Conservation (phyloP, 2,329 filamentous ascomycete species). For the Colletotrichum sp. region DNA sequence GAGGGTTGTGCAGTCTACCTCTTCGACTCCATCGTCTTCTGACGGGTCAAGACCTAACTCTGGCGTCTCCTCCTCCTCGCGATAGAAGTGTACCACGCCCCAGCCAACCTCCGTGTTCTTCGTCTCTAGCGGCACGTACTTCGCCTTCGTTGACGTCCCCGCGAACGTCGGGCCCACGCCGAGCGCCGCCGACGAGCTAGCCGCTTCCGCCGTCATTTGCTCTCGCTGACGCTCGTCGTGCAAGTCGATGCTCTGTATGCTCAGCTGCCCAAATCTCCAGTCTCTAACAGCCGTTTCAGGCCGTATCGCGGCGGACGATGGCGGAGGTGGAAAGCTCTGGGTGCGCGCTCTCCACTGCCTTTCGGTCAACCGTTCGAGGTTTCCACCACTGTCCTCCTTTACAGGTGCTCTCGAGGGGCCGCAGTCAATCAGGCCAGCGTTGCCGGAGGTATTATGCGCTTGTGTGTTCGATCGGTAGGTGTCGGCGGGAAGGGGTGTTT, state of each 20-base stretch:
- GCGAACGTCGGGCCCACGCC: constrained; percentile 60
- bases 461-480: not conserved
- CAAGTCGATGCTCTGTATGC: constrained; percentile 83
- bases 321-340: constrained; percentile 46
- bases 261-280: constrained; percentile 82
- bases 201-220: constrained; percentile 38
- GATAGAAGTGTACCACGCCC: constrained; percentile 93
- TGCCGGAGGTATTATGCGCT: not conserved
- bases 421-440: constrained; percentile 52
- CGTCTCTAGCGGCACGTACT: constrained; percentile 73
- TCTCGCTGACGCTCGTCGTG: constrained; percentile 25
- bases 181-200: constrained; percentile 53
- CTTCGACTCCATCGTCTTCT: constrained; percentile 32
- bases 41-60: constrained; percentile 45
- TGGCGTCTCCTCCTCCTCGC: constrained; percentile 78
- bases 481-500: constrained; percentile 7
- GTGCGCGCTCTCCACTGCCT: constrained; percentile 44
- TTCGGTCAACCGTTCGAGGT: constrained; percentile 43
- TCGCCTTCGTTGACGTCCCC: constrained; percentile 82
- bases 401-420: constrained; percentile 42
- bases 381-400: constrained; percentile 33
- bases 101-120: constrained; percentile 82
- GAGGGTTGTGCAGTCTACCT: constrained; percentile 81
- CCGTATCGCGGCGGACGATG: constrained; percentile 47
- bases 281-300: constrained; percentile 63